A percentile compares a stretch with the other conserved stretches of the same genome.
phyloP scores from a whole-genome alignment of 1,284 basidiomycete species.

The Ceratobasidium sp. region DNA sequence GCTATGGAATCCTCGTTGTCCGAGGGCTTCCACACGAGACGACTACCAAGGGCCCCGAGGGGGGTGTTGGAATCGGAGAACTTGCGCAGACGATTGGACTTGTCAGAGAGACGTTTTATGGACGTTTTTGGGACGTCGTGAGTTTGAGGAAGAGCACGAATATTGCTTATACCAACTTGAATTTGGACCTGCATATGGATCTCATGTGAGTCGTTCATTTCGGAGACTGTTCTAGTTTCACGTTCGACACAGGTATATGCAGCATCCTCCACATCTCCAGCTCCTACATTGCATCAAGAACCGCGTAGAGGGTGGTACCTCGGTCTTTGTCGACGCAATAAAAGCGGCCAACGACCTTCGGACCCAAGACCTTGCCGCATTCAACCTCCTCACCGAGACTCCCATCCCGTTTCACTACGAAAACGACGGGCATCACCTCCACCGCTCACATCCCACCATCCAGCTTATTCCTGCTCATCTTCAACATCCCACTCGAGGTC shows the following conservation, averaged over 20 bases:
- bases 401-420: slow-evolving; percentile 91
- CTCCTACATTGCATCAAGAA: slow-evolving; percentile 91
- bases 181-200: slow-evolving; percentile 94
- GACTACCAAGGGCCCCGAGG: slow-evolving; percentile 62
- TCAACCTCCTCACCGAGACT: slow-evolving; percentile 70
- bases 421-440: slow-evolving; percentile 90
- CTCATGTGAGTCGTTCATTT: slow-evolving; percentile 71
- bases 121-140: slow-evolving; percentile 90
- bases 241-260: slow-evolving; percentile 77
- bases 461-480: slow-evolving; percentile 64
- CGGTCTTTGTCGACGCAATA: slow-evolving; percentile 90
- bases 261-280: slow-evolving; percentile 91
- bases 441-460: slow-evolving; percentile 83
- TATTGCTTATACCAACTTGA: slow-evolving; percentile 94
- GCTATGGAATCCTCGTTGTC: slow-evolving; percentile 66
- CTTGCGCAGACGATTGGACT: slow-evolving; percentile 79
- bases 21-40: slow-evolving; percentile 69
- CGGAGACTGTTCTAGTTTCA: background rate
- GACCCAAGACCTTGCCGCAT: slow-evolving; percentile 65
- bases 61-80: slow-evolving; percentile 72
- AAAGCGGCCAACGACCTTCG: slow-evolving; percentile 75
- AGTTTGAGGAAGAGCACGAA: slow-evolving; percentile 82
- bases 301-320: slow-evolving; percentile 84
- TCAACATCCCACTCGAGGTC: slow-evolving; percentile 44
- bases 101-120: slow-evolving; percentile 91